phyloP scores from a whole-genome alignment of 331 rosid species.

The Saraca asoca region DNA sequence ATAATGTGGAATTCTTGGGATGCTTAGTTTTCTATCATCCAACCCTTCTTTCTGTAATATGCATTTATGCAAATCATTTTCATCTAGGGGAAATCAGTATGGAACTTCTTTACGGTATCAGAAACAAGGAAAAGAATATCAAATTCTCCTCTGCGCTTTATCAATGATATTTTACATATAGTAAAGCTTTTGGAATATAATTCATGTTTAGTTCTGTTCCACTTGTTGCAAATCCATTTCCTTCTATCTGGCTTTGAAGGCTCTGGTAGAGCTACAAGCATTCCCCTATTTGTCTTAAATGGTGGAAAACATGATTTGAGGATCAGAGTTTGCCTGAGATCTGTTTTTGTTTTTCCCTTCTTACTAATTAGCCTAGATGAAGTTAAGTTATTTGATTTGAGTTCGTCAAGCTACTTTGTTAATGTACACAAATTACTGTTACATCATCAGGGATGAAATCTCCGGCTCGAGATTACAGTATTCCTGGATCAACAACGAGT shows the following conservation, averaged over 20 bases:
- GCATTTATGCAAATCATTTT: not conserved
- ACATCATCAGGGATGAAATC: constrained; percentile 60
- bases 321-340: not conserved
- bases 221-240: not conserved
- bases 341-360: not conserved
- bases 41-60: not conserved
- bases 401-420: constrained; percentile 8
- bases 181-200: too few relatives aligned
- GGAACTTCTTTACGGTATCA: too few relatives aligned
- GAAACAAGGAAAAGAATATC: not conserved
- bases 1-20: too few relatives aligned
- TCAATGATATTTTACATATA: too few relatives aligned
- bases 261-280: not conserved
- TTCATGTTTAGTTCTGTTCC: not conserved
- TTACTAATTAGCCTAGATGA: not conserved
- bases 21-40: too few relatives aligned
- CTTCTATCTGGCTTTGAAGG: not conserved
- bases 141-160: constrained; percentile 8
- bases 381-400: constrained; percentile 1
- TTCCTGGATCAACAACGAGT: constrained; percentile 63
- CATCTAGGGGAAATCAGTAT: too few relatives aligned
- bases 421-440: constrained; percentile 19
- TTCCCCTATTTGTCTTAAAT: not conserved
- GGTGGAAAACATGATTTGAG: not conserved
- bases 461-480: constrained; percentile 69